Evolutionary conservation across 2,329 filamentous ascomycete species (phyloP).

Genomic region (Fusarium brevicatenulatum): DNA sequence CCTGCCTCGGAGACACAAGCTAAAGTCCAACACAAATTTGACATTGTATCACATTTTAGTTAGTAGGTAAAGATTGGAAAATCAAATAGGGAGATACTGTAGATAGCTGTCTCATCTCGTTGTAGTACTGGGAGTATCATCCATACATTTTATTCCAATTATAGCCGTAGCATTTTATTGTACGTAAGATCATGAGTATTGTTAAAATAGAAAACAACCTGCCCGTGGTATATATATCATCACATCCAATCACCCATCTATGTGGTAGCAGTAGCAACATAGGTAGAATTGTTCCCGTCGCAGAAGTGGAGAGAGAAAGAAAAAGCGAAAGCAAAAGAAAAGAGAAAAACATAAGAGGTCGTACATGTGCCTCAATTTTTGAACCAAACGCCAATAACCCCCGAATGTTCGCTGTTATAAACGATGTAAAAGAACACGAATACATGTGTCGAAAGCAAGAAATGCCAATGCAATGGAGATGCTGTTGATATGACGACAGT

Average conservation of each 20-base stretch:
- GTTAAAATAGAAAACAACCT: neutral
- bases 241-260: slow-evolving; percentile 20
- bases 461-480: neutral
- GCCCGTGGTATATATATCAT: slow-evolving; percentile 28
- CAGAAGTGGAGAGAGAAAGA: slow-evolving; percentile 17
- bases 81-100: neutral
- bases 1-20: slow-evolving; percentile 9
- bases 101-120: slow-evolving; percentile 17
- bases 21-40: neutral
- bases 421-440: neutral
- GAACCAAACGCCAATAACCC: slow-evolving; percentile 24
- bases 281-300: neutral
- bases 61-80: neutral
- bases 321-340: neutral
- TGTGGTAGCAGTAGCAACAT: slow-evolving; percentile 5
- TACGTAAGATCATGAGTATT: neutral
- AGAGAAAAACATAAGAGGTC: slow-evolving; percentile 1
- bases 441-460: neutral
- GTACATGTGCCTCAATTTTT: slow-evolving; percentile 12
- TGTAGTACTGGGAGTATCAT: slow-evolving; percentile 25
- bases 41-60: neutral
- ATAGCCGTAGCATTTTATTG: neutral
- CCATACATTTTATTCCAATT: slow-evolving; percentile 4
- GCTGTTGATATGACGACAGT: slow-evolving; percentile 18
- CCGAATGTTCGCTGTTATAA: slow-evolving; percentile 22